These are phyloP conservation scores for Ruellia speciosa DNA, from an alignment of 305 asterid species.

Conservation along the genomic window DNA sequence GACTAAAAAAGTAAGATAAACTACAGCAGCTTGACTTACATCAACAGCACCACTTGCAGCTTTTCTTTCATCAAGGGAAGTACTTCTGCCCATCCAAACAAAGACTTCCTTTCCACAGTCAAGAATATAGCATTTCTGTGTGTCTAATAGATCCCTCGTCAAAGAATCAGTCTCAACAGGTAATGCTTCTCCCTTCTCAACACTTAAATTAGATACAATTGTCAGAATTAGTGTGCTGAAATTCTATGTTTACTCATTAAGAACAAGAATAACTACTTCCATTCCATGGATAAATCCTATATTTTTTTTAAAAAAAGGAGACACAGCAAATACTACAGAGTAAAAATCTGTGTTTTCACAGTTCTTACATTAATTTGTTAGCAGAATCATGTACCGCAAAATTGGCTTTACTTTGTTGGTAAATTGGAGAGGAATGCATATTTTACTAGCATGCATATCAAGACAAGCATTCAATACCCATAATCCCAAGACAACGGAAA, in stretches of 20 bases:
- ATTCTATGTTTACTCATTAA: conserved; percentile 6
- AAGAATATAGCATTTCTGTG: conserved; percentile 67
- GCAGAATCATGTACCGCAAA: no score
- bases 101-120: conserved; percentile 82
- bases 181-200: conserved; percentile 71
- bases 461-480: background rate
- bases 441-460: background rate
- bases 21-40: conserved; percentile 40
- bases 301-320: no score
- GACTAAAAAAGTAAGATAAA: conserved; percentile 15
- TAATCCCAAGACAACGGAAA: background rate
- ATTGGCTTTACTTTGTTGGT: no score
- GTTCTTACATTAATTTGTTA: no score
- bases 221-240: conserved; percentile 18
- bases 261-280: no score
- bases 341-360: no score
- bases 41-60: conserved; percentile 67
- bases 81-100: conserved; percentile 87
- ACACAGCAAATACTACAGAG: no score
- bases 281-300: no score
- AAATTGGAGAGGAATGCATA: background rate
- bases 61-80: conserved; percentile 80
- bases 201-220: conserved; percentile 35
- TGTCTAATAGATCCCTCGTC: conserved; percentile 67
- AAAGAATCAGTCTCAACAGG: conserved; percentile 60